These are phyloP conservation scores for Euphorbia celastroides DNA, from an alignment of 441 rosid species.

Conservation along the genomic window DNA sequence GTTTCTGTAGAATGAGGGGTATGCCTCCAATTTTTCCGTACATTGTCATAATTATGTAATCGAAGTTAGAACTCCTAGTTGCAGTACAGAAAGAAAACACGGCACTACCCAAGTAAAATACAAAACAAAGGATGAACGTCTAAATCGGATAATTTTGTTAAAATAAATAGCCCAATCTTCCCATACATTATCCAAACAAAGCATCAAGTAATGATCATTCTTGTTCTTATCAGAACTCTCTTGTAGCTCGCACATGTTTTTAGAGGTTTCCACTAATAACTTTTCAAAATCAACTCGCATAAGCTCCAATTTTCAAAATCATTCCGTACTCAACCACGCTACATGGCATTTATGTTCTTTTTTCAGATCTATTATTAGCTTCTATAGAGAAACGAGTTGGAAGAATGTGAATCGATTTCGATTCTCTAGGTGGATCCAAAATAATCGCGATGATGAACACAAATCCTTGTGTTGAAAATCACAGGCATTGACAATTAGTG, in stretches of 20 bases:
- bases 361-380: not conserved
- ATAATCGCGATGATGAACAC: not conserved
- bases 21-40: too few relatives aligned
- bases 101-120: conserved; percentile 2
- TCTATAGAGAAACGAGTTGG: too few relatives aligned
- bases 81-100: not conserved
- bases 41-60: not conserved
- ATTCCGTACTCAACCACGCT: not conserved
- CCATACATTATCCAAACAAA: not conserved
- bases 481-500: not conserved
- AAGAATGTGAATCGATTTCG: not conserved
- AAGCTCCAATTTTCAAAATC: too few relatives aligned
- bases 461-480: not conserved
- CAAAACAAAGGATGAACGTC: not conserved
- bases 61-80: not conserved
- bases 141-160: not conserved
- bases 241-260: not conserved
- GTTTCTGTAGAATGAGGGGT: not conserved
- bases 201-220: not conserved
- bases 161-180: not conserved
- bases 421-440: conserved; percentile 3
- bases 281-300: not conserved
- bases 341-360: too few relatives aligned
- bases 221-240: not conserved
- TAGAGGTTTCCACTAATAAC: not conserved